Percentiles rank a stretch among this genome's conserved stretches.
Evolutionary conservation across 2,329 filamentous ascomycete genomes (phyloP).

Genomic region (Rutstroemia sp.): DNA sequence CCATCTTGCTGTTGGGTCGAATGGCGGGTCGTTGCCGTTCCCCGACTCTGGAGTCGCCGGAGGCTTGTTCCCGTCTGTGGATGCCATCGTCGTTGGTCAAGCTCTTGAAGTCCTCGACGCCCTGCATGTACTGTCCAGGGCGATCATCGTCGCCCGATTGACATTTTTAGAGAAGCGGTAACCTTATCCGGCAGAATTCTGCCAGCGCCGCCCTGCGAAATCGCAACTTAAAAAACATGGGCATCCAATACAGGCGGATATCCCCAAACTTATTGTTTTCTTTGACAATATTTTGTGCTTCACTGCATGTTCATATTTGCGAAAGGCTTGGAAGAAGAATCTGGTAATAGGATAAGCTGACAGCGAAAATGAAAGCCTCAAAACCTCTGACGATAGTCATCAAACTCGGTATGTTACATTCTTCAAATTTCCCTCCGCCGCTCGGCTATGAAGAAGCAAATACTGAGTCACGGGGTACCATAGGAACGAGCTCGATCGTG

Average conservation of each 20-base stretch:
- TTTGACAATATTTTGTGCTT: no score
- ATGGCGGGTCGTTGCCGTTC: background rate
- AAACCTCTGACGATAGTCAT: conserved; percentile 60
- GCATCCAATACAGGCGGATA: no score
- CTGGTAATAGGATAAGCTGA: background rate
- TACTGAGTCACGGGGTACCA: conserved; percentile 6
- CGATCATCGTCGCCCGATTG: background rate
- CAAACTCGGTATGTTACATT: conserved; percentile 47
- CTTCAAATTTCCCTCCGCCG: conserved; percentile 2
- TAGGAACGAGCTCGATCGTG: conserved; percentile 99
- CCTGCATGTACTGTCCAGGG: background rate
- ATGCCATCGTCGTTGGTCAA: background rate
- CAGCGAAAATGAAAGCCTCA: conserved; percentile 39
- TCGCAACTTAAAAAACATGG: no score
- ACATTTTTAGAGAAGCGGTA: conserved; percentile 1
- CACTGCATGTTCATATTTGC: background rate
- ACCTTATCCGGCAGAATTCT: background rate
- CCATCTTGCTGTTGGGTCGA: conserved; percentile 4
- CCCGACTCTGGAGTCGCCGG: background rate
- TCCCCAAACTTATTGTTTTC: no score
- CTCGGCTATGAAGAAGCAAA: background rate
- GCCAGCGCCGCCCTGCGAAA: background rate
- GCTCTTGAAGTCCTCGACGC: background rate
- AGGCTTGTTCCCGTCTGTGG: conserved; percentile 6
- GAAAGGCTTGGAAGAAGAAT: background rate